Percentiles rank a stretch among this genome's conserved stretches.
These are phyloP conservation scores for Boletus sp. DNA, from an alignment of 768 basidiomycete species.

Conservation along the genomic window DNA sequence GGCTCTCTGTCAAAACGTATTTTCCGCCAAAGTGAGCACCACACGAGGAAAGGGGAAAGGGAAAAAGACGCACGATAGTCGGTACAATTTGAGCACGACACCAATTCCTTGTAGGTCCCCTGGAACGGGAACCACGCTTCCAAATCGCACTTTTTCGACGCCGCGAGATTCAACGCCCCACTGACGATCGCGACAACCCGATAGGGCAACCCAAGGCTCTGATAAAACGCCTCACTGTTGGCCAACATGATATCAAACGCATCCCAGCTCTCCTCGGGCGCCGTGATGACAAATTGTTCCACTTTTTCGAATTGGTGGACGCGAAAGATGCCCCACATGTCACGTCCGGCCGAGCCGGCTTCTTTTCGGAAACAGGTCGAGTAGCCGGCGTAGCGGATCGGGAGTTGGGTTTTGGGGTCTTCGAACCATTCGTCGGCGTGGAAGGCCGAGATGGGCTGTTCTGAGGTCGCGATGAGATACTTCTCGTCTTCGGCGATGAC, in stretches of 20 bases:
- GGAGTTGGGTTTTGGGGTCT: conserved; percentile 86
- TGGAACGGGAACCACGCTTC: conserved; percentile 99
- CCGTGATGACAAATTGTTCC: conserved; percentile 94
- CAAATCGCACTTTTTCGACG: conserved; percentile 94
- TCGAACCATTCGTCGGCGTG: conserved; percentile 99
- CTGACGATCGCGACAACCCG: conserved; percentile 93
- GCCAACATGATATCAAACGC: conserved; percentile 90
- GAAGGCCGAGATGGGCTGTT: conserved; percentile 96
- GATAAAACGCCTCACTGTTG: conserved; percentile 92
- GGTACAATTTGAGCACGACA: conserved; percentile 97
- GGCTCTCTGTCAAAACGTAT: conserved; percentile 61
- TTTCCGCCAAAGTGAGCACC: neutral
- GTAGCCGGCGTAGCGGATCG: conserved; percentile 82
- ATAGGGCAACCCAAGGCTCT: conserved; percentile 90
- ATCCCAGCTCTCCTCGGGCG: conserved; percentile 91
- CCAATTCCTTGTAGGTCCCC: conserved; percentile 92
- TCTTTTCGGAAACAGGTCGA: conserved; percentile 99
- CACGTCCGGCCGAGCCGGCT: conserved; percentile 93
- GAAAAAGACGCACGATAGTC: conserved; percentile 81
- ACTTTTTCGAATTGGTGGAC: conserved; percentile 99
- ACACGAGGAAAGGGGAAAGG: neutral
- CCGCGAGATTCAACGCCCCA: conserved; percentile 94
- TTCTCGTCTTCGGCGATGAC: conserved; percentile 94
- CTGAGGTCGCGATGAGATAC: conserved; percentile 98
- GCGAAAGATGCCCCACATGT: conserved; percentile 99